phyloP scores from a whole-genome alignment of 306 rosid species.

The Astragalus glycyphyllos region DNA sequence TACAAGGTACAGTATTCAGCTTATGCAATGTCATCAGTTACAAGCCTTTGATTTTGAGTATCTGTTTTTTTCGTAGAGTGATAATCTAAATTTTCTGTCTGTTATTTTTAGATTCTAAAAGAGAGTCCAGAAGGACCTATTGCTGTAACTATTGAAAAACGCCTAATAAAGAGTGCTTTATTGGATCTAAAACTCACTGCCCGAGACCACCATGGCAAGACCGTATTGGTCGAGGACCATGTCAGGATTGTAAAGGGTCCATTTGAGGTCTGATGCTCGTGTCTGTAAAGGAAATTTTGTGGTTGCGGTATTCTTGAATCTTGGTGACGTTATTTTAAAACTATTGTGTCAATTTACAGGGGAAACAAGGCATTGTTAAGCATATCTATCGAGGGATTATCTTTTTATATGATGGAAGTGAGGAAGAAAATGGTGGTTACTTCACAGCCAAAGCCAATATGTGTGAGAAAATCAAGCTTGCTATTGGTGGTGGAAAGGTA shows the following conservation, averaged over 20 bases:
- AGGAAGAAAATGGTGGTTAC: constrained; percentile 79
- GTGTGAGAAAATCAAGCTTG: constrained; percentile 85
- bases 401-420: constrained; percentile 71
- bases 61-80: constrained; percentile 23
- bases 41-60: constrained; percentile 18
- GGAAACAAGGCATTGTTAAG: constrained; percentile 82
- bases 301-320: constrained; percentile 20
- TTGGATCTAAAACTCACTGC: constrained; percentile 78
- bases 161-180: constrained; percentile 66
- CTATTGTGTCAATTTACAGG: constrained; percentile 62
- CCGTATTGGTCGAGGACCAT: constrained; percentile 70
- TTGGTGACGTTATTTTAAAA: constrained; percentile 29
- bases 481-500: constrained; percentile 73
- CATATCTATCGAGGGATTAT: constrained; percentile 75
- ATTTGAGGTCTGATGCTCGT: constrained; percentile 61
- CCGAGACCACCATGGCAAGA: constrained; percentile 66
- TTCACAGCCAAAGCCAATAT: constrained; percentile 72
- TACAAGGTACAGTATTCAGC: constrained; percentile 70
- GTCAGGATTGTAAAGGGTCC: constrained; percentile 80
- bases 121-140: constrained; percentile 72
- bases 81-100: constrained; percentile 25
- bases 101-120: constrained; percentile 71
- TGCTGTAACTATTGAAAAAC: constrained; percentile 57
- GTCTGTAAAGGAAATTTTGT: not conserved
- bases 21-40: constrained; percentile 24